Percentiles rank a stretch among this genome's conserved stretches.
These are phyloP conservation scores for Colletotrichum nymphaeae DNA, from an alignment of 2,329 filamentous ascomycete species.

Conservation along the genomic window DNA sequence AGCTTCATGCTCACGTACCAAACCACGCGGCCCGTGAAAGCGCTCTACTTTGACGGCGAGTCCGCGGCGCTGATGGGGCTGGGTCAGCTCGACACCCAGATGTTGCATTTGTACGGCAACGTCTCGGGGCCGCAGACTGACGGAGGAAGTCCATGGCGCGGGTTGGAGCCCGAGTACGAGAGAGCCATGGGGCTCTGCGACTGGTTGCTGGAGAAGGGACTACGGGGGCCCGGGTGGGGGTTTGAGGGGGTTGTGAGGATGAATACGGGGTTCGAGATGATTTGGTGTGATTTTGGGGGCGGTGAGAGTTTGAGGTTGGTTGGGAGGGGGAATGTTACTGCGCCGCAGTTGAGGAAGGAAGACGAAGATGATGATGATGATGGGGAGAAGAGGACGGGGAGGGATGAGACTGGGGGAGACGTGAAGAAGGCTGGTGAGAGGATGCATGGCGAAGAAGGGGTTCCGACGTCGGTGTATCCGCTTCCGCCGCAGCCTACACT, in stretches of 20 bases:
- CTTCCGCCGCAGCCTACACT: constrained; percentile 50
- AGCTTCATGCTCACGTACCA: constrained; percentile 61
- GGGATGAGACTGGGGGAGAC: neutral
- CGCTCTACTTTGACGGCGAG: constrained; percentile 63
- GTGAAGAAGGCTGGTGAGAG: neutral
- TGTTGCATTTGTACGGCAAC: constrained; percentile 61
- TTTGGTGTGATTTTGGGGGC: constrained; percentile 63
- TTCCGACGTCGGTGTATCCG: constrained; percentile 45
- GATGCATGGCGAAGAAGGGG: neutral
- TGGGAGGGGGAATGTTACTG: constrained; percentile 58
- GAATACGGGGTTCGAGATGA: constrained; percentile 63
- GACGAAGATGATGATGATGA: neutral
- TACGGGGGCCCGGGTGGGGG: constrained; percentile 57
- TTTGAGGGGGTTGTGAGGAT: constrained; percentile 62
- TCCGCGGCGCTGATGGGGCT: constrained; percentile 59
- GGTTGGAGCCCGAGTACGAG: constrained; percentile 58
- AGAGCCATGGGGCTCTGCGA: constrained; percentile 59
- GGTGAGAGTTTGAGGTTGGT: constrained; percentile 54
- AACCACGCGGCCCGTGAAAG: constrained; percentile 53
- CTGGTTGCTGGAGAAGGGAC: constrained; percentile 52
- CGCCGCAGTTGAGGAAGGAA: constrained; percentile 47
- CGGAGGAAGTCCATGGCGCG: constrained; percentile 42
- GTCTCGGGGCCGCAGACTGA: constrained; percentile 46
- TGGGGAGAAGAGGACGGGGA: neutral
- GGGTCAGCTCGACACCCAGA: constrained; percentile 60